Evolutionary conservation across 2,329 filamentous ascomycete genomes (phyloP), one percentile per base, ranked within the genome.

Genomic region (Clonostachys rosea): DNA sequence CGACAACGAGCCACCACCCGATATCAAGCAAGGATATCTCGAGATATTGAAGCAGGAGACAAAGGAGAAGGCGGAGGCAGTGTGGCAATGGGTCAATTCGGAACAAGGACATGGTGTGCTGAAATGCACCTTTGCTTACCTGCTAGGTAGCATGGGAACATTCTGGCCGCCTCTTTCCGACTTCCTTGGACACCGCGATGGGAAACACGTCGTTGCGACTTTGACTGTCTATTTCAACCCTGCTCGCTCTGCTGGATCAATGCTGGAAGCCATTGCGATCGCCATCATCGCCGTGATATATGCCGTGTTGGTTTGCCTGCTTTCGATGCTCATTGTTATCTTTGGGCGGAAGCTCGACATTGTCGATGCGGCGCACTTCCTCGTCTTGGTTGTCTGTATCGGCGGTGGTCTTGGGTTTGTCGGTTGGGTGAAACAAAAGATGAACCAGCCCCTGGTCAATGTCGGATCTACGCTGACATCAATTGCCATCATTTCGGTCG

Each of bases 191-290:
- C 77, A 85, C 52, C 87, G 91, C 60, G 91, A 96, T 67, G 90
- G 90, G 44, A 96, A 96, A 62, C 92, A 96, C 66, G 85, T 96
- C 60, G 90, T 96, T 45, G 91, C 91, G 34, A 96, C 92, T 3
- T 83, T 96, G 49, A 95, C 90, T 1, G 91, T 96, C 11, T 97
- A 96, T 61, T 97, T 96, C 59, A 91, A 96, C 63, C 91, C 92
- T 5, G 89, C 90, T 6, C 78, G 92, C 49, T 89, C 89, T 16
- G 81, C 85, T 24, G 92, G 92, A 1, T 94, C 88, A 54, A 96
- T 96, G 90, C 79, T 89, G 49, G 89, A 96, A 66, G 91, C 91
- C 4, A 79, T 86, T 11, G 68, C 91, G 34, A 83, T 94, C 49
- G 89, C 89, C 6, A 68, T 88, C 36, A 74, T 87, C 34, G 91